Evolutionary conservation across 768 basidiomycete species (phyloP), one percentile per base, ranked within the genome.

Genomic region (Boletus fagicola): DNA sequence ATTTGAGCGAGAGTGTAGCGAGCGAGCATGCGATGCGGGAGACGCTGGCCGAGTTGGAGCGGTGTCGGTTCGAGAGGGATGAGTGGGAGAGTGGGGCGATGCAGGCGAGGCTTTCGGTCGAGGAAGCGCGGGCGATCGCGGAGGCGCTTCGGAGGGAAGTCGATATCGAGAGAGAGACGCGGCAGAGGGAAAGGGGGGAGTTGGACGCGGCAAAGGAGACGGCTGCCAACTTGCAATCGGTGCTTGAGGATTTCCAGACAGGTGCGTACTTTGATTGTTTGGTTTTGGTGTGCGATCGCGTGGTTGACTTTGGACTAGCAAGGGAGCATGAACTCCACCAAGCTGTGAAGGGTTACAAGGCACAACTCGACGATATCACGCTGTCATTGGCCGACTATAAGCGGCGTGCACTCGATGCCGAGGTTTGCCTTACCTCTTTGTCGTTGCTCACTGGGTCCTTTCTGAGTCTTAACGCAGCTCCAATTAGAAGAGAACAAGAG

Each of bases 231-330:
- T 71, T 99, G 57, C 92, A 98, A 70, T 88, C 89, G 4, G 97
- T 99, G 4, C 75, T 99, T 65, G 88, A 92, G 67, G 97, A 98
- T 73, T 99, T 98, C 75, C 94, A 98, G 75, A 79, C 86, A 52
- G 88, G 96, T 95, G 64, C 48, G 75, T 4, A 28, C 43, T 40
- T 40, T 36, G 46, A 16, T 20, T 3, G 5, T 26, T 44, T 40
- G n/a, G 22, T 16, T 0, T 5, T 12, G 39, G 33, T 33, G 35
- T 54, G 33, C n/a, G n/a, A 16, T 30, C 10, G 31, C 9, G 31
- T 33, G 22, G 40, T 38, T 61, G 58, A 66, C 53, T 15, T 28
- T 31, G 35, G 35, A 35, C 20, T 49, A 97, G 94, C 88, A 1
- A 97, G 92, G 73, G 94, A 97, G 52, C 86, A 88, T 55, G 96